Evolutionary conservation across 805 yeast genomes (phyloP).

Genomic region (Candida sithepensis): DNA sequence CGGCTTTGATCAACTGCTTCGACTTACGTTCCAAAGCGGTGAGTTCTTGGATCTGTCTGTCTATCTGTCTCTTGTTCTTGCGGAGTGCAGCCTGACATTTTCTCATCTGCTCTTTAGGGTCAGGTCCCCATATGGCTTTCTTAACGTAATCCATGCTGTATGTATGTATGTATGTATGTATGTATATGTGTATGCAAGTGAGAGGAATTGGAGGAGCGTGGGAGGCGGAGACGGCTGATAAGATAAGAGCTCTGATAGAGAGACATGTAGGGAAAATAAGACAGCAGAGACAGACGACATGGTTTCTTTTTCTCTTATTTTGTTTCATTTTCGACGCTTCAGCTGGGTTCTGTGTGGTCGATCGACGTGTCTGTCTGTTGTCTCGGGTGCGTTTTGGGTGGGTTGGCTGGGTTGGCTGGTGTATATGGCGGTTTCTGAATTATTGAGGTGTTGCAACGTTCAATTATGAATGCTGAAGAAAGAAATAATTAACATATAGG

Average conservation of each 20-base stretch:
- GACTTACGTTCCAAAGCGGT: slow-evolving; percentile 67
- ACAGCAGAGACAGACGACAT: neutral
- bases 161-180: too few species aligned
- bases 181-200: too few species aligned
- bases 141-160: slow-evolving; percentile 72
- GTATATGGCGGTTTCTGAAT: neutral
- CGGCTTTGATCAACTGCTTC: slow-evolving; percentile 64
- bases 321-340: too few species aligned
- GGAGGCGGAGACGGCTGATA: too few species aligned
- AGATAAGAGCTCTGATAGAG: too few species aligned
- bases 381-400: neutral
- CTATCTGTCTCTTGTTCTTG: slow-evolving; percentile 80
- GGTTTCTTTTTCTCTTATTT: neutral
- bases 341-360: neutral
- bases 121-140: slow-evolving; percentile 93
- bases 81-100: slow-evolving; percentile 77
- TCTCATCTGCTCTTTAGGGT: slow-evolving; percentile 84
- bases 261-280: too few species aligned
- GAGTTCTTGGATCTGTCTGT: slow-evolving; percentile 66
- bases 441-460: too few species aligned
- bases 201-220: too few species aligned
- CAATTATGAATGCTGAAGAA: too few species aligned
- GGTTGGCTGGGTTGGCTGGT: neutral
- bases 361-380: neutral
- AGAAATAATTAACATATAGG: too few species aligned